A percentile compares a stretch with the other conserved stretches of the same genome.
Evolutionary conservation across 495 filamentous ascomycete species (phyloP).

Genomic region (Lasiosphaeria ovina): DNA sequence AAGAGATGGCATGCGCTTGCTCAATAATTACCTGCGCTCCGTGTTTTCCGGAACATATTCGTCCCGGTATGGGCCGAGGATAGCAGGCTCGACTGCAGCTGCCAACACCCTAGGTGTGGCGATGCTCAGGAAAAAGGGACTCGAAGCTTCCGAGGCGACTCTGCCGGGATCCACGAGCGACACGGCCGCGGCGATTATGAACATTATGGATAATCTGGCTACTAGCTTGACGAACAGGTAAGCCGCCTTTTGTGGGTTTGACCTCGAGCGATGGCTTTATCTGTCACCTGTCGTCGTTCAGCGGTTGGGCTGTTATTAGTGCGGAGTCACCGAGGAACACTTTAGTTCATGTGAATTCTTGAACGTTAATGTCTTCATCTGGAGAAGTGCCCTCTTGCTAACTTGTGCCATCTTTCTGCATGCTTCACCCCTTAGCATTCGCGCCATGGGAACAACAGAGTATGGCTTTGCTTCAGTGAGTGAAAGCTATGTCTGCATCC

Average conservation of each 20-base stretch:
- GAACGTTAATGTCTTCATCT: not conserved
- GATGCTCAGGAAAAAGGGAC: constrained; percentile 13
- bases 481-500: constrained; percentile 24
- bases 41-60: constrained; percentile 25
- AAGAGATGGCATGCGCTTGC: constrained; percentile 11
- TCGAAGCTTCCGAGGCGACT: not conserved
- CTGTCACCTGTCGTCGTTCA: not conserved
- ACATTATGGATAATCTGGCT: constrained; percentile 26
- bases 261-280: constrained; percentile 6
- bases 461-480: constrained; percentile 13
- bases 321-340: not conserved
- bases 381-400: not conserved
- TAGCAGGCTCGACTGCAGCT: constrained; percentile 13
- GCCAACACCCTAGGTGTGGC: constrained; percentile 21
- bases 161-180: not conserved
- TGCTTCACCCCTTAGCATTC: constrained; percentile 17
- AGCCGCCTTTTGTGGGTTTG: constrained; percentile 10
- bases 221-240: constrained; percentile 28
- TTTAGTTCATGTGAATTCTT: constrained; percentile 1
- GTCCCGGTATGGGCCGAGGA: constrained; percentile 5
- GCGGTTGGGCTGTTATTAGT: not conserved
- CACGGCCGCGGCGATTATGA: constrained; percentile 14
- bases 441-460: constrained; percentile 12
- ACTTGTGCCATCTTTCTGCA: not conserved
- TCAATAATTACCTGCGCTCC: constrained; percentile 17